Conservation (phyloP, 2,329 filamentous ascomycete genomes). For the Colletotrichum aenigma region DNA sequence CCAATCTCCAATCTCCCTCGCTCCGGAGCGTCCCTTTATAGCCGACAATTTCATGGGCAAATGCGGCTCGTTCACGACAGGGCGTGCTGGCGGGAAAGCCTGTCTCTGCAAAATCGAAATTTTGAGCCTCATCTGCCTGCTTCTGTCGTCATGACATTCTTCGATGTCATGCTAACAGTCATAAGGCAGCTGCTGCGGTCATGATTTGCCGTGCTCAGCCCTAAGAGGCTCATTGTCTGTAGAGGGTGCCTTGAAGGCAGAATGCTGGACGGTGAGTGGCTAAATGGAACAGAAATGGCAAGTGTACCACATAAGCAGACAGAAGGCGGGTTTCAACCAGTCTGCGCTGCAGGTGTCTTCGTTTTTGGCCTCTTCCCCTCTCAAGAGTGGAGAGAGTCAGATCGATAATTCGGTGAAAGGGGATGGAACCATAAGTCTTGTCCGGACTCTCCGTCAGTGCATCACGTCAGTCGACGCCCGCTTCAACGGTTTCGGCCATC, state of each 20-base stretch:
- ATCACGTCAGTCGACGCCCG: slow-evolving; percentile 5
- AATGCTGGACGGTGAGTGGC: neutral
- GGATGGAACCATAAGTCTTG: neutral
- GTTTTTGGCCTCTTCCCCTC: neutral
- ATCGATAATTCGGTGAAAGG: neutral
- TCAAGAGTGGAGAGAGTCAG: neutral
- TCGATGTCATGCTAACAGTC: neutral
- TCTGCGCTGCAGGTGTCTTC: neutral
- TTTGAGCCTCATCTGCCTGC: neutral
- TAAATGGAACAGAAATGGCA: neutral
- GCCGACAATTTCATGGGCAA: neutral
- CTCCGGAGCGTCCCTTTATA: neutral
- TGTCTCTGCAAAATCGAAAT: neutral
- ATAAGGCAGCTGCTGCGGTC: slow-evolving; percentile 15
- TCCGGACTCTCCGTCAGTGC: neutral
- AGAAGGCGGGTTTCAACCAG: neutral
- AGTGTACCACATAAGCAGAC: neutral
- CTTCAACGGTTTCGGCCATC: neutral
- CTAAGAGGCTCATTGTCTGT: slow-evolving; percentile 3
- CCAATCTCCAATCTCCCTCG: neutral
- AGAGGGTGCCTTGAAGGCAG: neutral
- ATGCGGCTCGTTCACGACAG: neutral
- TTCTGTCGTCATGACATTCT: neutral
- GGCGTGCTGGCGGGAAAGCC: neutral
- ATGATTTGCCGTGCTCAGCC: neutral